Evolutionary conservation across 2,329 filamentous ascomycete genomes (phyloP), one percentile per base, ranked within the genome.

Genomic region (Epichloe festucae): DNA sequence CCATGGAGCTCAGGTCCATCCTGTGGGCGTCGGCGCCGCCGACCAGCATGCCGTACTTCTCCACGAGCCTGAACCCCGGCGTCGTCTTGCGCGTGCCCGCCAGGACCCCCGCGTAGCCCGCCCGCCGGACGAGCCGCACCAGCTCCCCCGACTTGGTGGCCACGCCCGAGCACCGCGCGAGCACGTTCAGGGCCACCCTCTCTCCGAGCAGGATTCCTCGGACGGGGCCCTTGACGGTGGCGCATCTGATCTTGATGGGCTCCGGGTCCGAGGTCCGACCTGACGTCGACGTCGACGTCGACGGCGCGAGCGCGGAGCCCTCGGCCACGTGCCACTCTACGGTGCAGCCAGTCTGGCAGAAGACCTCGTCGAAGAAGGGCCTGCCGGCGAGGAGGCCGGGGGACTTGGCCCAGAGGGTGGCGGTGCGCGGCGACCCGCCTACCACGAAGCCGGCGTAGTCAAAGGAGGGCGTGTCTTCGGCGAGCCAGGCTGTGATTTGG

Each of bases 391-490:
- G 75, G 47, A 97, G 77, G 55, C 93, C 93, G 3, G 73, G 65
- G 65, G 79, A 82, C 66, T 87, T 87, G 54, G 76, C 81, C 70
- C 78, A 84, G 40, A 87, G 76, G 4, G 79, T 85, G 19, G 84
- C 84, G 14, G 75, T 79, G 53, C 79, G 78, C 8, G 72, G 68
- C 31, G 70, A 71, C 40, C 86, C 80, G 56, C 93, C 93, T 23
- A 98, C 93, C 6, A 98, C 93, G 68, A 95, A 98, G 54, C 93
- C 93, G 62, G 88, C 93, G 67, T 95, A 96, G 75, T 98, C 93
- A 70, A 95, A 91, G 50, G 88, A 93, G 4, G 93, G 93, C 3
- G 89, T 94, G 72, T 98, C 93, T 71, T 98, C 93, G 62, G 89
- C 87, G 14, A 96, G 84, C 93, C 93, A 98, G 62, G 79, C 72